Percentiles rank a stretch among this genome's conserved stretches.
These are phyloP conservation scores for Sporothrix protearum DNA, from an alignment of 2,329 filamentous ascomycete genomes.

Conservation along the genomic window DNA sequence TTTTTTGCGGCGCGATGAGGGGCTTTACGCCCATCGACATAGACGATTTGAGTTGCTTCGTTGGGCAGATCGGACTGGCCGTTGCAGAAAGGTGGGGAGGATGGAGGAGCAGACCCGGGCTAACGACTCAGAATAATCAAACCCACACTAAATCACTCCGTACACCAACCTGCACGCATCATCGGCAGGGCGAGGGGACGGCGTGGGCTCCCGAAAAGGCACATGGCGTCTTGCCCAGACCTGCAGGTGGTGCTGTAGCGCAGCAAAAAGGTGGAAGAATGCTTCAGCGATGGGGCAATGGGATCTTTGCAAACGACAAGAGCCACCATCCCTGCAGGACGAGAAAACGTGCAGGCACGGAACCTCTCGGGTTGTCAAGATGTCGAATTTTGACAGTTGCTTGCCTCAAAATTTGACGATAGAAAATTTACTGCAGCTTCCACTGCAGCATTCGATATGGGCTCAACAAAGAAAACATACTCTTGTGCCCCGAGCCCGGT, in stretches of 20 bases:
- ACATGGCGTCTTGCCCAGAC: background rate
- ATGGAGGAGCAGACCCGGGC: background rate
- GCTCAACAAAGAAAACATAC: background rate
- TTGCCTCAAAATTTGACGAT: background rate
- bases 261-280: background rate
- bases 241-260: background rate
- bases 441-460: background rate
- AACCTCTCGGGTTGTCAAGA: background rate
- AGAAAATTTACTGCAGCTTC: background rate
- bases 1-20: background rate
- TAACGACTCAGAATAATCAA: background rate
- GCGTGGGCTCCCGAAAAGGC: background rate
- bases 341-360: background rate
- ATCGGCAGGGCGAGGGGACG: background rate
- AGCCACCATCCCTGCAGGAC: background rate
- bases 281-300: background rate
- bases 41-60: background rate
- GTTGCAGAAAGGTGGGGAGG: constrained; percentile 14
- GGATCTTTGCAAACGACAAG: background rate
- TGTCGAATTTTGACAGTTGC: background rate
- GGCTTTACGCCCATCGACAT: background rate
- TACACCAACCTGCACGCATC: background rate
- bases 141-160: too few relatives aligned
- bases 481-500: background rate
- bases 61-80: background rate